Conservation (phyloP, 768 basidiomycete genomes). For the Lyophyllum semitale region DNA sequence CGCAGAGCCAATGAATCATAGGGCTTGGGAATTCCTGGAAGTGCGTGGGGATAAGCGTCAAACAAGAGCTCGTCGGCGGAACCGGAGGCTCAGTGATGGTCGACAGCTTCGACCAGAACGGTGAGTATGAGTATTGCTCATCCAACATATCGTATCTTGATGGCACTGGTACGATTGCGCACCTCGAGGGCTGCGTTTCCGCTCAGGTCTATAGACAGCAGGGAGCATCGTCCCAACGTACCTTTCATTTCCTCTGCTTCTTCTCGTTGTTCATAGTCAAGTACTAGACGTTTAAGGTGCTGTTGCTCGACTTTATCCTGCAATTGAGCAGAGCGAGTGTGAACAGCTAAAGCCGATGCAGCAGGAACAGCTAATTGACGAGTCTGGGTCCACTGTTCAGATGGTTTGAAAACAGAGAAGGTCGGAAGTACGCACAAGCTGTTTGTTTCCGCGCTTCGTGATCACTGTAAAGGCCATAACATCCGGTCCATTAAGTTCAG, state of each 20-base stretch:
- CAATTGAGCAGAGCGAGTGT: slow-evolving; percentile 87
- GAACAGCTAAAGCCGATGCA: slow-evolving; percentile 84
- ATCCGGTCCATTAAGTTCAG: slow-evolving; percentile 32
- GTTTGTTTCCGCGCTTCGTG: slow-evolving; percentile 91
- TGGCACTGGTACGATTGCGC: slow-evolving; percentile 63
- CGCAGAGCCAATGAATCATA: neutral
- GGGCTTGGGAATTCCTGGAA: neutral
- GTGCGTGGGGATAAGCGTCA: neutral
- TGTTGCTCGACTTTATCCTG: slow-evolving; percentile 97
- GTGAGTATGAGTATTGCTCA: slow-evolving; percentile 24
- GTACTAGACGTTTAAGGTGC: slow-evolving; percentile 92
- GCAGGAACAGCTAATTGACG: slow-evolving; percentile 90
- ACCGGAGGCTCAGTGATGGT: neutral
- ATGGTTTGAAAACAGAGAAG: slow-evolving; percentile 3
- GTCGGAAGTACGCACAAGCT: slow-evolving; percentile 64
- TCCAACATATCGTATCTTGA: slow-evolving; percentile 80
- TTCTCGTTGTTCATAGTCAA: slow-evolving; percentile 89
- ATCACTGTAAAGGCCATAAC: slow-evolving; percentile 93
- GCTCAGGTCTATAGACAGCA: neutral
- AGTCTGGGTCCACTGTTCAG: slow-evolving; percentile 45
- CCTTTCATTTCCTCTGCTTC: slow-evolving; percentile 84
- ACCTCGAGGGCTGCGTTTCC: slow-evolving; percentile 59
- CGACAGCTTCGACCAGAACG: slow-evolving; percentile 1
- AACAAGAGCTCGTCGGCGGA: neutral
- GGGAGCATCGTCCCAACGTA: slow-evolving; percentile 21